phyloP scores from a whole-genome alignment of 768 basidiomycete genomes.

The Omphalotus guepiniiformis region DNA sequence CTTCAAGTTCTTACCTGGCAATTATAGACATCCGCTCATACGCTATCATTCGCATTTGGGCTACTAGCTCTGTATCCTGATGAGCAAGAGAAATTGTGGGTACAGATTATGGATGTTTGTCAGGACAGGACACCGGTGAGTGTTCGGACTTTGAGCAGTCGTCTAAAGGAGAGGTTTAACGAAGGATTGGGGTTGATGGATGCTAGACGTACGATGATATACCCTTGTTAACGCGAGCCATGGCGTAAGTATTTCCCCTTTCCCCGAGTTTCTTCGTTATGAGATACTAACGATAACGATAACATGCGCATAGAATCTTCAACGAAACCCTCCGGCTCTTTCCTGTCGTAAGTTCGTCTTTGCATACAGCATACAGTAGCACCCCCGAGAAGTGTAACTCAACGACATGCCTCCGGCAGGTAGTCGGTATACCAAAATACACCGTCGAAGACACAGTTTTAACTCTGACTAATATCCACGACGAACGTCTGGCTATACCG shows the following conservation, averaged over 20 bases:
- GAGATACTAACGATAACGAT: neutral
- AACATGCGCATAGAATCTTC: slow-evolving; percentile 31
- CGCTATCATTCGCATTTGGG: slow-evolving; percentile 33
- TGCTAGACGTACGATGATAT: slow-evolving; percentile 37
- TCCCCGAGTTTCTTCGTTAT: neutral
- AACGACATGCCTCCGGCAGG: slow-evolving; percentile 24
- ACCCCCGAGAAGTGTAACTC: neutral
- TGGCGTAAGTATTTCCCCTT: slow-evolving; percentile 28
- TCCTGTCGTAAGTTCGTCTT: slow-evolving; percentile 30
- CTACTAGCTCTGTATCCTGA: slow-evolving; percentile 35
- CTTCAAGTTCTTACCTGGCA: slow-evolving; percentile 7
- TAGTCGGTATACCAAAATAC: slow-evolving; percentile 36
- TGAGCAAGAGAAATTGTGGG: slow-evolving; percentile 30
- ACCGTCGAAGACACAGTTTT: slow-evolving; percentile 43
- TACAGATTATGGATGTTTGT: slow-evolving; percentile 27
- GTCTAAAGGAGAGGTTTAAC: too few species aligned
- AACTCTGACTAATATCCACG: slow-evolving; percentile 27
- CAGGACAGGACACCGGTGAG: slow-evolving; percentile 29
- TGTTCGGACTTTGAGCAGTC: too few species aligned
- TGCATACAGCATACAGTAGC: neutral
- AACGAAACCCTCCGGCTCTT: slow-evolving; percentile 47
- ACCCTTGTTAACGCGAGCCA: slow-evolving; percentile 30
- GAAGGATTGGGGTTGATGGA: too few species aligned
- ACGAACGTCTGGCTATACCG: slow-evolving; percentile 32
- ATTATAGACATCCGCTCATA: slow-evolving; percentile 30